A percentile compares a stretch with the other conserved stretches of the same genome.
Evolutionary conservation across 1,284 basidiomycete genomes (phyloP).

Genomic region (Porodaedalea pini): DNA sequence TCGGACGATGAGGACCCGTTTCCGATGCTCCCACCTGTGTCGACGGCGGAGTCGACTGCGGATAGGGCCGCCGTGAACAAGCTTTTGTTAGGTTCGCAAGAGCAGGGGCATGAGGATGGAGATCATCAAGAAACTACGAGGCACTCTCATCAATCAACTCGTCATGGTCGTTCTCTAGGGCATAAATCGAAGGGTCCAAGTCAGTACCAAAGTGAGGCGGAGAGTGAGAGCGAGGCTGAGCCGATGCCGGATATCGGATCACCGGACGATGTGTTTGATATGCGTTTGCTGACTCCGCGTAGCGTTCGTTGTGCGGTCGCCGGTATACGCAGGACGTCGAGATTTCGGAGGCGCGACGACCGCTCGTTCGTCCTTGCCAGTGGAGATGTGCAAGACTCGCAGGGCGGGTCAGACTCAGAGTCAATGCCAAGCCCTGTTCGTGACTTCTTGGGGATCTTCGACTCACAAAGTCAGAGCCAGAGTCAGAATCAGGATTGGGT

Average conservation of each 20-base stretch:
- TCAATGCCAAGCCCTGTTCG: slow-evolving; percentile 75
- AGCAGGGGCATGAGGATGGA: background rate
- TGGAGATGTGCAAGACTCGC: slow-evolving; percentile 49
- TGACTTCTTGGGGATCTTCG: slow-evolving; percentile 96
- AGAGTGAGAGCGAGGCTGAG: background rate
- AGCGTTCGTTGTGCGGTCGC: background rate
- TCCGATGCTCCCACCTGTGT: background rate
- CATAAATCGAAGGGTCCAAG: no score
- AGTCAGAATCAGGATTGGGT: background rate
- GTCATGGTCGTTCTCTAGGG: no score
- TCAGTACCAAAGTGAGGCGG: background rate
- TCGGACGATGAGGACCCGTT: slow-evolving; percentile 15
- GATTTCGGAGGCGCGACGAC: background rate
- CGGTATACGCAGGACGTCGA: background rate
- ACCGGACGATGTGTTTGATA: background rate
- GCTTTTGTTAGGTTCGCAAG: background rate
- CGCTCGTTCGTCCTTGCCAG: slow-evolving; percentile 29
- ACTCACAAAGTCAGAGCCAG: slow-evolving; percentile 31
- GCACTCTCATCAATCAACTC: no score
- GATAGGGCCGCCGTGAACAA: background rate
- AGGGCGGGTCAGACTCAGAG: slow-evolving; percentile 48
- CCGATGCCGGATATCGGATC: slow-evolving; percentile 9
- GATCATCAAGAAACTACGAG: no score
- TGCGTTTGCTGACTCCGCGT: background rate
- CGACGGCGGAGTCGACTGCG: background rate